phyloP scores from a whole-genome alignment of 768 basidiomycete species.

The Amanita jacksonii region DNA sequence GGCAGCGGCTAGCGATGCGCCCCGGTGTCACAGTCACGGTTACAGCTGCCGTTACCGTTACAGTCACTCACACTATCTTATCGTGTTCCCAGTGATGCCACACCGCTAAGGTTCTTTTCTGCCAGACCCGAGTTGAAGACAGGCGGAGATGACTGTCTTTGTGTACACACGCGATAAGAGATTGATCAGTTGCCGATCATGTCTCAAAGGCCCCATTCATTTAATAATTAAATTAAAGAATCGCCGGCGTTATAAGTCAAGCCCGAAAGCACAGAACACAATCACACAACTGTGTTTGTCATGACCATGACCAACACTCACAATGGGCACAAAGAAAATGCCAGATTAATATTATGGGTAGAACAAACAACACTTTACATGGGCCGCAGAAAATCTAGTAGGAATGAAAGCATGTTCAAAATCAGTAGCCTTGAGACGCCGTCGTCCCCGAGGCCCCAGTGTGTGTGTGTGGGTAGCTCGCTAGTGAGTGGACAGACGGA shows the following conservation, averaged over 20 bases:
- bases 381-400: constrained; percentile 3
- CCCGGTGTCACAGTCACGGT: not conserved
- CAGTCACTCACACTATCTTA: too few species aligned
- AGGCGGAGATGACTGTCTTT: too few species aligned
- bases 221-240: too few species aligned
- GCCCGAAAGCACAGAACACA: not conserved
- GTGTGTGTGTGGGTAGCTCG: constrained; percentile 18
- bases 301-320: too few species aligned
- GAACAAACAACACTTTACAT: not conserved
- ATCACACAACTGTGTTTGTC: too few species aligned
- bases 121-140: too few species aligned
- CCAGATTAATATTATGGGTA: constrained; percentile 9
- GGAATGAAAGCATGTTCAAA: constrained; percentile 3
- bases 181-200: not conserved
- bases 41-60: too few species aligned
- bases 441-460: constrained; percentile 13
- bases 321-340: not conserved
- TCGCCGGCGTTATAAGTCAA: not conserved
- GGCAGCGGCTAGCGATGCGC: not conserved
- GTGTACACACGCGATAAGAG: too few species aligned
- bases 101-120: too few species aligned
- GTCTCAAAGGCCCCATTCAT: too few species aligned
- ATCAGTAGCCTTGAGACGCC: constrained; percentile 4
- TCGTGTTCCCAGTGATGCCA: too few species aligned
- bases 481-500: constrained; percentile 18